These are phyloP conservation scores for Populus euphratica DNA, from an alignment of 345 rosid species.

Conservation along the genomic window DNA sequence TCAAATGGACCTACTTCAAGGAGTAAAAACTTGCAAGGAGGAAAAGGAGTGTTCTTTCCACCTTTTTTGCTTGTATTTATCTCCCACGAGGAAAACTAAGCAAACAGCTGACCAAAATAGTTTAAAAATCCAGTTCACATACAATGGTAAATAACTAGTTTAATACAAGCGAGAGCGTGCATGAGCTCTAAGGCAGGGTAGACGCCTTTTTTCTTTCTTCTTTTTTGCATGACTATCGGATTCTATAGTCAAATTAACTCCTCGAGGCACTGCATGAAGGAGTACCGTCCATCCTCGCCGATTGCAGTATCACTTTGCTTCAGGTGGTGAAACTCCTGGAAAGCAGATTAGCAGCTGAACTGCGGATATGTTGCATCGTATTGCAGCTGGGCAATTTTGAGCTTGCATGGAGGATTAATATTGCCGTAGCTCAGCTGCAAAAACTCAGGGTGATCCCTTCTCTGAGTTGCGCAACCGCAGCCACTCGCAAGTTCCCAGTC, in stretches of 20 bases:
- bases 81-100: too few relatives aligned
- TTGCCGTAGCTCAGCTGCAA: background rate
- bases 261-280: background rate
- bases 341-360: background rate
- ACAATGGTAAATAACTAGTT: background rate
- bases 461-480: conserved; percentile 81
- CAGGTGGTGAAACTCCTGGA: background rate
- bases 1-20: too few relatives aligned
- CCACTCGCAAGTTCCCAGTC: conserved; percentile 71
- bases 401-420: background rate
- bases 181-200: background rate
- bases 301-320: background rate
- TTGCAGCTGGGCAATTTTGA: background rate
- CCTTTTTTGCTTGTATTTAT: too few relatives aligned
- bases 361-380: background rate
- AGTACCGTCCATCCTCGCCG: background rate
- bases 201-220: background rate
- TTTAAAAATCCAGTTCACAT: too few relatives aligned
- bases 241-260: background rate
- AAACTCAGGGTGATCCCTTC: background rate
- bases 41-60: too few relatives aligned
- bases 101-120: too few relatives aligned
- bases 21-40: too few relatives aligned
- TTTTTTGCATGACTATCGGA: too few relatives aligned
- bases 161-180: background rate